Conservation (phyloP, 2,329 filamentous ascomycete genomes). For the Claviceps pazoutovae region DNA sequence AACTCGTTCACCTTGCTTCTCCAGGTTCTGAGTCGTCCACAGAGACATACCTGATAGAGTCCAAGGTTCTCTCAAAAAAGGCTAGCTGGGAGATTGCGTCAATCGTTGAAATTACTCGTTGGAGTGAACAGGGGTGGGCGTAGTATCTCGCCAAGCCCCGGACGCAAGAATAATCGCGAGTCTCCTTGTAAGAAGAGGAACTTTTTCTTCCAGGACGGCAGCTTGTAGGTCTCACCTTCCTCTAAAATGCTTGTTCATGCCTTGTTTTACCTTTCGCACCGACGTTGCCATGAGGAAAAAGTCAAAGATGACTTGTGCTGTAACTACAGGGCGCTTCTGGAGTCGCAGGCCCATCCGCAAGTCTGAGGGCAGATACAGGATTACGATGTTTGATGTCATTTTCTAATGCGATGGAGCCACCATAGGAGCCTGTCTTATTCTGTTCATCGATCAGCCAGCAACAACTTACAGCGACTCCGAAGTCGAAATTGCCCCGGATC, state of each 20-base stretch:
- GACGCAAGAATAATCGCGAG: constrained; percentile 12
- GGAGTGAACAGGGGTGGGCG: constrained; percentile 10
- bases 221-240: constrained; percentile 9
- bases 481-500: neutral
- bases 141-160: constrained; percentile 8
- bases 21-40: constrained; percentile 12
- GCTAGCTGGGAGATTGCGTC: constrained; percentile 9
- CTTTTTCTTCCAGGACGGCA: constrained; percentile 5
- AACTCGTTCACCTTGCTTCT: constrained; percentile 3
- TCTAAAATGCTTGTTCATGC: constrained; percentile 9
- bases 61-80: constrained; percentile 10
- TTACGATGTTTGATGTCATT: constrained; percentile 11
- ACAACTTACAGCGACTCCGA: neutral
- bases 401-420: constrained; percentile 10
- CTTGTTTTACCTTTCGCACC: constrained; percentile 10
- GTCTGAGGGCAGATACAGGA: constrained; percentile 10
- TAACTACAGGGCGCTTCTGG: constrained; percentile 5
- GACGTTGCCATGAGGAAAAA: constrained; percentile 6
- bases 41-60: constrained; percentile 2
- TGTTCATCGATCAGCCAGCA: constrained; percentile 1
- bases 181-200: constrained; percentile 11
- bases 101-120: constrained; percentile 9
- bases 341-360: constrained; percentile 12
- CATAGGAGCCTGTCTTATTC: constrained; percentile 12
- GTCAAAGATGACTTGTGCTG: constrained; percentile 7